Base-by-base conservation (phyloP, 2,329 filamentous ascomycete species). In the Aspergillus thermomutatus region DNA sequence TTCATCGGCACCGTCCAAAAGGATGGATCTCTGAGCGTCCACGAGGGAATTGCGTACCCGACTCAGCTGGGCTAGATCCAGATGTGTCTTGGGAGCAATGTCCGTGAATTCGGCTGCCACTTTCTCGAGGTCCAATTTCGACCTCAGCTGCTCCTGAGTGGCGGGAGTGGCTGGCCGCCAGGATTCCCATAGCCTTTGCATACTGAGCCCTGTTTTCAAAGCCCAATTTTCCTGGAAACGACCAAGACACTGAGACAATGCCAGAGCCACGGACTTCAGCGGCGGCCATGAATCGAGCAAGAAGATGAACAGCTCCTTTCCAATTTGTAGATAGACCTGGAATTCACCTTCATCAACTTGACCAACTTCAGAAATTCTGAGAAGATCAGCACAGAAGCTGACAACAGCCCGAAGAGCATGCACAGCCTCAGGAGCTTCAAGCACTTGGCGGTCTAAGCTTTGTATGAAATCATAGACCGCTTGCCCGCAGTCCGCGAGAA, bases 131-230 rank as follows among this genome's bases (percentile, higher is more conserved):
- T 76, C 69, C 40, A 75, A 60, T 49, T 76, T 57, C 23, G 66
- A 72, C 48, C 63, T 57, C 45, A 76, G 57, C 54, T 75, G 72
- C 6, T 62, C 59, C 52, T 69, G 63, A 26, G 69, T 71, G 17
- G 67, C 63, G 46, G 83, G 77, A 3, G 81, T 82, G 10, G 67
- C 67, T 31, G 92, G 90, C 53, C 89, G 84, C 66, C 95, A 83
- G 1, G 79, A 67, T 45, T 84, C 83, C 93, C 92, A 96, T 4
- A 96, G 80, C 8, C 77, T 72, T 68, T 94, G 89, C 89, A 95
- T 94, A 62, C 85, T 87, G 11, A 92, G 77, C 0, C 91, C 92
- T 2, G 88, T 92, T 0, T 80, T 86, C 14, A 95, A 76, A 54
- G 86, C 85, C 76, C 92, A 92, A 1, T 85, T 86, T 17, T 84